Evolutionary conservation across 164 flowering plant species (phyloP), one percentile per base, ranked within the genome.

Genomic region (Saururus chinensis): DNA sequence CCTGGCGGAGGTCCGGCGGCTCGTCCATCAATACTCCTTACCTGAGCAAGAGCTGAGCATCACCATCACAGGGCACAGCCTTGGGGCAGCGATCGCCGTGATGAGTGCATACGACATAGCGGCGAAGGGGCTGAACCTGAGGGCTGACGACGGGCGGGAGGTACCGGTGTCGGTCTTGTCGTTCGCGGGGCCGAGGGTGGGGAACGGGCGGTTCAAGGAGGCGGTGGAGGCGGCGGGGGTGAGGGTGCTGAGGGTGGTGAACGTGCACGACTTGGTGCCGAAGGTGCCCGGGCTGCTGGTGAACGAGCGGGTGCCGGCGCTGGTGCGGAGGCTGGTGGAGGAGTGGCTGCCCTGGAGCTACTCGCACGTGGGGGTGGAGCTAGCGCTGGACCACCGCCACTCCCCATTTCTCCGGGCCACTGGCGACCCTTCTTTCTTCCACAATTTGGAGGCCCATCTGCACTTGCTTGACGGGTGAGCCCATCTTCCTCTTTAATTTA

Each of bases 41-140:
- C 17, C 24, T 17, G 81, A 73, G 12, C 88, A 88, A 65, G 82
- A 86, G 49, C 12, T 84, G 55, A 86, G 90, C 72, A 77, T 88
- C 20, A 82, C 88, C 0, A n/a, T 86, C 26, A 83, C 86, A 0
- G 92, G 96, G 0, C 96, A 88, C 42, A 88, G 96, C 72, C 79
- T 88, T 87, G 92, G 96, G 53, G 81, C 92, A 25, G 71, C 96
- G 0, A 57, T 88, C 22, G 88, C 84, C n/a, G 68, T 80, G n/a
- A 76, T 88, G 19, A 74, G 77, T 20, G 89, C 85, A 6, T 60
- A 59, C 51, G 63, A 60, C 53, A 48, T 48, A 9, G 63, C 63
- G 1, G 53, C 11, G 20, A 77, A 82, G 7, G 88, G 89, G 0
- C 16, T 85, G 57, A 81, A 81, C 45, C 40, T 1, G n/a, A 14